A percentile compares a stretch with the other conserved stretches of the same genome.
These are phyloP conservation scores for Lachnellula willkommii DNA, from an alignment of 2,329 filamentous ascomycete genomes.

Conservation along the genomic window DNA sequence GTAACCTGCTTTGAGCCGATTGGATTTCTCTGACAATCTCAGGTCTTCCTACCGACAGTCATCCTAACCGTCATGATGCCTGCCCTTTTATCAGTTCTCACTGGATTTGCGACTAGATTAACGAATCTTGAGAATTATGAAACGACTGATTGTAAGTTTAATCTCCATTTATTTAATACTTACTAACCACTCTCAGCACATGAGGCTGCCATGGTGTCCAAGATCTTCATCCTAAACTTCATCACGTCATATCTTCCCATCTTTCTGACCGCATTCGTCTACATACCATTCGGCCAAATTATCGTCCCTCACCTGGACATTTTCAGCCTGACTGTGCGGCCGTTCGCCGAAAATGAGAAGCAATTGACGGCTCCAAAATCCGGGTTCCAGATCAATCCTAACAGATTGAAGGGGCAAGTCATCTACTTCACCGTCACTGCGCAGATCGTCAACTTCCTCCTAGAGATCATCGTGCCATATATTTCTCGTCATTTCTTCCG, in stretches of 20 bases:
- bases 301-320: constrained; percentile 83
- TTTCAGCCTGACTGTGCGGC: constrained; percentile 68
- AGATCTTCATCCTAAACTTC: constrained; percentile 94
- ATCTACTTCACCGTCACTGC: constrained; percentile 96
- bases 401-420: constrained; percentile 80
- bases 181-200: constrained; percentile 49
- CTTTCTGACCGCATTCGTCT: constrained; percentile 90
- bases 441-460: constrained; percentile 79
- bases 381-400: constrained; percentile 75
- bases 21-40: constrained; percentile 11
- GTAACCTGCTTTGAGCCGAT: constrained; percentile 27
- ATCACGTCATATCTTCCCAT: constrained; percentile 91
- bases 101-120: constrained; percentile 67
- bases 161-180: neutral
- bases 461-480: constrained; percentile 81
- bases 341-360: constrained; percentile 70
- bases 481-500: constrained; percentile 71
- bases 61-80: constrained; percentile 80
- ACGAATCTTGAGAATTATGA: constrained; percentile 90
- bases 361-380: constrained; percentile 52
- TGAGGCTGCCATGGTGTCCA: constrained; percentile 77
- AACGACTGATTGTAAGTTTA: constrained; percentile 59
- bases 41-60: constrained; percentile 84
- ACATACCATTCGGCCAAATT: constrained; percentile 81
- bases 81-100: constrained; percentile 69